Evolutionary conservation across 2,329 filamentous ascomycete species (phyloP).

Genomic region (Exserohilum turcica): DNA sequence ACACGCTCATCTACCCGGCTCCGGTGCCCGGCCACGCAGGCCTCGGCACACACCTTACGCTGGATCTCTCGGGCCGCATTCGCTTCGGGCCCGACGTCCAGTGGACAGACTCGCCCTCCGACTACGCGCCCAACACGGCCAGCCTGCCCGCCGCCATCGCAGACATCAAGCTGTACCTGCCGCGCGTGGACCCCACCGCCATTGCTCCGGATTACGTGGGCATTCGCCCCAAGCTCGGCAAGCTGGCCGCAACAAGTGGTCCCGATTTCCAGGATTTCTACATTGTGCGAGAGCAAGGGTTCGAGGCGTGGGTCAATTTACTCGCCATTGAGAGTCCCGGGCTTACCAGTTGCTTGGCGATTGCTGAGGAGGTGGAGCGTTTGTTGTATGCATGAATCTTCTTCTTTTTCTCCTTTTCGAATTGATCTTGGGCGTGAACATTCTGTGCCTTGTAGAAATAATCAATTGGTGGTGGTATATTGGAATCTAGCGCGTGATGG

Average conservation of each 20-base stretch:
- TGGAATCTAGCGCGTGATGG: too few relatives aligned
- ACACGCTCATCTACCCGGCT: conserved; percentile 83
- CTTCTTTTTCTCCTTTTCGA: background rate
- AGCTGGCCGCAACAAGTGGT: conserved; percentile 63
- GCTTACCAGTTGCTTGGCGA: conserved; percentile 83
- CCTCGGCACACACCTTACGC: conserved; percentile 88
- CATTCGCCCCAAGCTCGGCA: conserved; percentile 82
- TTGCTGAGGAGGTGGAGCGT: conserved; percentile 74
- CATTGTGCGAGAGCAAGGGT: conserved; percentile 76
- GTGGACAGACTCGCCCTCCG: conserved; percentile 75
- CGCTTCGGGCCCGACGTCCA: conserved; percentile 95
- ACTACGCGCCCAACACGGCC: conserved; percentile 70
- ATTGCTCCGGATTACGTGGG: conserved; percentile 86
- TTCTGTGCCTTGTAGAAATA: background rate
- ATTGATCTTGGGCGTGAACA: background rate
- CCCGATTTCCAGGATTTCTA: conserved; percentile 83
- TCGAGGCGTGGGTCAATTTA: conserved; percentile 83
- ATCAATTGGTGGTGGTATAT: too few relatives aligned
- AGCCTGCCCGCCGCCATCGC: conserved; percentile 69
- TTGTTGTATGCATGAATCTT: conserved; percentile 54
- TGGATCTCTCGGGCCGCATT: conserved; percentile 82
- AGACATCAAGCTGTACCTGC: conserved; percentile 81
- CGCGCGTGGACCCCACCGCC: conserved; percentile 67
- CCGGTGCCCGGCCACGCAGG: conserved; percentile 81
- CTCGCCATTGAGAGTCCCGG: conserved; percentile 93